Percentiles rank a stretch among this genome's conserved stretches.
Evolutionary conservation across 2,329 filamentous ascomycete genomes (phyloP).

Genomic region (Capronia coronata): DNA sequence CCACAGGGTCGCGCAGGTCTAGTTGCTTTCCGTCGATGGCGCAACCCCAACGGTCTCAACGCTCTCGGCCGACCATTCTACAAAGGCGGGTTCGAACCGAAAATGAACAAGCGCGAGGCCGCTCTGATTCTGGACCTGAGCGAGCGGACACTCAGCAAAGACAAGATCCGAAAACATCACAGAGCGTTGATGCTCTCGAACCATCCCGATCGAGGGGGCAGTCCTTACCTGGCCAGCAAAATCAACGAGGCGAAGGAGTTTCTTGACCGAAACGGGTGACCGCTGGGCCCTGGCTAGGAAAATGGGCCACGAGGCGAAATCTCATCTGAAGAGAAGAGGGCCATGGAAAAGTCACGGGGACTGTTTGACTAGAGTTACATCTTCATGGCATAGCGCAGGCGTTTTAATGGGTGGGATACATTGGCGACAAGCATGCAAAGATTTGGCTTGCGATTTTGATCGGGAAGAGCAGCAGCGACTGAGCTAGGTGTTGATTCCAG

Average conservation of each 20-base stretch:
- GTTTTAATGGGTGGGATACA: not conserved
- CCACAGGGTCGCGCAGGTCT: conserved; percentile 83
- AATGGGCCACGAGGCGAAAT: not conserved
- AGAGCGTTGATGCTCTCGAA: conserved; percentile 94
- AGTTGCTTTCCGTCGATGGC: conserved; percentile 77
- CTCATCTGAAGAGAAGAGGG: not conserved
- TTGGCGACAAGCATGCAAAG: not conserved
- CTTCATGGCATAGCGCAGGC: conserved; percentile 18
- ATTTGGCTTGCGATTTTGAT: too few relatives aligned
- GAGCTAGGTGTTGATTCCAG: not conserved
- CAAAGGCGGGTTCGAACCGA: conserved; percentile 95
- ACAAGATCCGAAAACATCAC: conserved; percentile 92
- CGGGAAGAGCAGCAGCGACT: not conserved
- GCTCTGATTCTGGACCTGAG: conserved; percentile 86
- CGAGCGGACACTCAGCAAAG: conserved; percentile 79
- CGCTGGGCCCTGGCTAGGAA: not conserved
- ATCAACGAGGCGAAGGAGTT: conserved; percentile 98
- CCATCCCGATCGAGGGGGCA: conserved; percentile 94
- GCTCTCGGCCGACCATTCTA: conserved; percentile 87
- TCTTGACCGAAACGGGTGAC: conserved; percentile 61
- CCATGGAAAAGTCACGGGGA: not conserved
- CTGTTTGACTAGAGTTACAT: not conserved
- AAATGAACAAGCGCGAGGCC: conserved; percentile 90
- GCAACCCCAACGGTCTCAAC: conserved; percentile 58
- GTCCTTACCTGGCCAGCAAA: conserved; percentile 93